Evolutionary conservation across 2,329 filamentous ascomycete species (phyloP).

Genomic region (Truncatella angustata): DNA sequence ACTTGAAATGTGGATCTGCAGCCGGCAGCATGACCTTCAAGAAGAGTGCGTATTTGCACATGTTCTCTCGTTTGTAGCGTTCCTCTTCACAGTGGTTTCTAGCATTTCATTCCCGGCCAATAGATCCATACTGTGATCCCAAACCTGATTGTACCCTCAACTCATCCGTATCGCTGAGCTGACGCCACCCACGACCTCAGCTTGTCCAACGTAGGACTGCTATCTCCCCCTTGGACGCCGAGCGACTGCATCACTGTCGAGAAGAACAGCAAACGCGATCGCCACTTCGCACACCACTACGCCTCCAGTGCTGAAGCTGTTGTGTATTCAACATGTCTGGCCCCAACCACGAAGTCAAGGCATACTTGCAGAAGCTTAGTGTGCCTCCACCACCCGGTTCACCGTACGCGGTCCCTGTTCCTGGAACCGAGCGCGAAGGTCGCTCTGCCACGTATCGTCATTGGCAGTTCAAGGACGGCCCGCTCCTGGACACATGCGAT

Average conservation of each 20-base stretch:
- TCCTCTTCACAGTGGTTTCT: too few species aligned
- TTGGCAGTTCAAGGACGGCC: slow-evolving; percentile 71
- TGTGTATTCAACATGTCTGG: slow-evolving; percentile 26
- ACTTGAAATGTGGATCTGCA: slow-evolving; percentile 11
- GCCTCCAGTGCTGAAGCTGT: background rate
- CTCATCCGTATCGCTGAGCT: too few species aligned
- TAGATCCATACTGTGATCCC: too few species aligned
- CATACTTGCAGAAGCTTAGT: slow-evolving; percentile 36
- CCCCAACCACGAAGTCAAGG: slow-evolving; percentile 32
- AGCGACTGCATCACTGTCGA: background rate
- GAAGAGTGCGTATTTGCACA: background rate
- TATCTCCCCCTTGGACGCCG: too few species aligned
- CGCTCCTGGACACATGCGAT: slow-evolving; percentile 69
- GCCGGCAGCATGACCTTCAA: slow-evolving; percentile 7
- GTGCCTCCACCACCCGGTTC: slow-evolving; percentile 44
- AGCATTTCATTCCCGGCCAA: too few species aligned
- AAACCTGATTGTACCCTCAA: too few species aligned
- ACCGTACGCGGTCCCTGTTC: slow-evolving; percentile 76
- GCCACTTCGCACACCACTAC: background rate
- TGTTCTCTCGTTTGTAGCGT: background rate
- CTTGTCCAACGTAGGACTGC: too few species aligned
- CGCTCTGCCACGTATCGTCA: slow-evolving; percentile 80
- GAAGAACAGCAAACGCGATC: background rate
- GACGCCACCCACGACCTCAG: too few species aligned
- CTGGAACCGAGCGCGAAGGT: slow-evolving; percentile 70